Percentiles rank a stretch among this genome's conserved stretches.
These are phyloP conservation scores for Gossypium mustelinum DNA, from an alignment of 345 rosid species.

Conservation along the genomic window DNA sequence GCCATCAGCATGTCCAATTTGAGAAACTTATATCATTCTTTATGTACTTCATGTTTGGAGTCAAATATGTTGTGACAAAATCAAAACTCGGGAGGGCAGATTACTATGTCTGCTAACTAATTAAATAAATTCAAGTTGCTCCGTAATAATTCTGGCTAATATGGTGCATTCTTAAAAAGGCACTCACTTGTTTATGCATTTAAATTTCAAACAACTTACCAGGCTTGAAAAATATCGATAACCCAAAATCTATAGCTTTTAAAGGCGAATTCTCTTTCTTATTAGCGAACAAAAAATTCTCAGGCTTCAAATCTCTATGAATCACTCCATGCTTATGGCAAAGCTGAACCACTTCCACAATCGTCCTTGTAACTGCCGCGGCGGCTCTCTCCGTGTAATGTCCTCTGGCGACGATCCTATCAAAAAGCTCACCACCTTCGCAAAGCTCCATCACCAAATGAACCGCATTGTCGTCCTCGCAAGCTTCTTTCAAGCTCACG, in stretches of 20 bases:
- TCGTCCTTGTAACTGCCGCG: constrained; percentile 82
- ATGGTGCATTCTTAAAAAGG: not conserved
- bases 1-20: not conserved
- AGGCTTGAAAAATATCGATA: constrained; percentile 97
- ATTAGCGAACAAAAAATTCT: constrained; percentile 92
- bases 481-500: constrained; percentile 86
- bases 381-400: constrained; percentile 99
- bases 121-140: not conserved
- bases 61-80: not conserved
- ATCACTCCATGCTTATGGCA: constrained; percentile 97
- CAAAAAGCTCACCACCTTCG: constrained; percentile 98
- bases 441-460: constrained; percentile 99
- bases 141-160: not conserved
- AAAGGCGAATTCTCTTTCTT: constrained; percentile 99
- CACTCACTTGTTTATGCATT: not conserved
- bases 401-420: constrained; percentile 98
- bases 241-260: constrained; percentile 97
- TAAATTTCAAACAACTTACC: constrained; percentile 40
- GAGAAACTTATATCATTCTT: not conserved
- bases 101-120: not conserved
- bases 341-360: constrained; percentile 91
- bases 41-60: too few species aligned
- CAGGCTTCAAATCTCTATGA: constrained; percentile 98
- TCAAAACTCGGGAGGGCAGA: not conserved
- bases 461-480: constrained; percentile 96